Percentiles rank a stretch among this genome's conserved stretches.
Conservation (phyloP, 1,139 yeast species). For the Cylindricascospora bacillispora region DNA sequence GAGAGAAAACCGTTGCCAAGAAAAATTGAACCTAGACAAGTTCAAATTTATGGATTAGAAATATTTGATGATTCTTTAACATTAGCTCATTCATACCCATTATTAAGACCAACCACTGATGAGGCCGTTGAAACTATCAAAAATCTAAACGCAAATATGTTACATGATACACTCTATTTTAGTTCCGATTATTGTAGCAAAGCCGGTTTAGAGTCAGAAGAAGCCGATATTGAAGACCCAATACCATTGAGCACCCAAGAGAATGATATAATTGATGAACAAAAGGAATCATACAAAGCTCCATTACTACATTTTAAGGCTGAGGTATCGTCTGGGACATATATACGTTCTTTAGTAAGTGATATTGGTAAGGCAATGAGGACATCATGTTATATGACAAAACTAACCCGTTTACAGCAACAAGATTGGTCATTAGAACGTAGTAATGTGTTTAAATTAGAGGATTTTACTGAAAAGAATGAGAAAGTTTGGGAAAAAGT, state of each 20-base stretch:
- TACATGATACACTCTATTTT: slow-evolving; percentile 48
- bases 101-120: slow-evolving; percentile 30
- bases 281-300: slow-evolving; percentile 30
- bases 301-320: slow-evolving; percentile 66
- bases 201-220: slow-evolving; percentile 27
- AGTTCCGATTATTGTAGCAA: slow-evolving; percentile 41
- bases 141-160: slow-evolving; percentile 42
- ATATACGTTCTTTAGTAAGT: slow-evolving; percentile 78
- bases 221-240: slow-evolving; percentile 27
- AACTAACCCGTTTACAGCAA: slow-evolving; percentile 59
- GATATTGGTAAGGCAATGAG: slow-evolving; percentile 78
- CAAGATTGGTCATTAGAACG: slow-evolving; percentile 70
- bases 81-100: slow-evolving; percentile 42
- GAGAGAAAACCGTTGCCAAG: slow-evolving; percentile 76
- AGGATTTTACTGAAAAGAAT: slow-evolving; percentile 47
- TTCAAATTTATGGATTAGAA: slow-evolving; percentile 43
- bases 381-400: slow-evolving; percentile 83
- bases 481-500: slow-evolving; percentile 55
- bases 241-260: slow-evolving; percentile 24
- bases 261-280: slow-evolving; percentile 16
- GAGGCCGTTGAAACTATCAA: slow-evolving; percentile 37
- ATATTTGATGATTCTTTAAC: slow-evolving; percentile 40
- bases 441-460: slow-evolving; percentile 50
- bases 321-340: slow-evolving; percentile 89
- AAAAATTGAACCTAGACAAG: slow-evolving; percentile 64